Evolutionary conservation across 805 yeast genomes (phyloP), one percentile per base, ranked within the genome.

Genomic region (Myxozyma melibiosi): DNA sequence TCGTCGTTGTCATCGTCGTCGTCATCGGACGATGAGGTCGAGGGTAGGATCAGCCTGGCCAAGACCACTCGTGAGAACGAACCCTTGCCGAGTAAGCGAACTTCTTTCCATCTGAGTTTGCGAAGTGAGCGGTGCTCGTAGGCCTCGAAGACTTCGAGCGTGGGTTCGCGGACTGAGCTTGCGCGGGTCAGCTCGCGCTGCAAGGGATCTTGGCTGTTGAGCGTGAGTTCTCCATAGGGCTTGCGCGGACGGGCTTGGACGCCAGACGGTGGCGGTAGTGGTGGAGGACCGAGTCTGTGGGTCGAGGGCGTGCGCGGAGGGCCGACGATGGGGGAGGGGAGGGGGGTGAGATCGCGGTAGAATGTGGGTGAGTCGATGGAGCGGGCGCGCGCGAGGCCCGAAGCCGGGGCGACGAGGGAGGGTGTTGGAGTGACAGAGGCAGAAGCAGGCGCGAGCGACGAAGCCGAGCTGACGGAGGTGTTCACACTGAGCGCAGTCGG

Each of bases 21-120:
- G 20, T 52, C 55, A 37, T 38, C 56, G 3, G 41, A 42, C 14
- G 47, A 25, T 6, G 34, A 9, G 20, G 20, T 33, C 6, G 51
- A 28, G 27, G 43, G 57, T 31, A n/a, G 31, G 9, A 51, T 43
- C 18, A 38, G 39, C 7, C 62, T 51, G 3, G 76, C 78, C 35
- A 75, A 65, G 6, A 75, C 69, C 22, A 75, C 79, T 40, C 68
- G 65, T 30, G 71, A 65, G 57, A 75, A 75, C n/a, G 77, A 73
- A 4, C 78, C 78, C 25, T 72, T 66, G 3, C 78, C 78, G 2
- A 75, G 65, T 13, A 63, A 61, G 24, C 66, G 52, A 28, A 71
- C 48, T 33, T 70, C 67, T 18, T 68, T 63, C 73, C 74, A 73
- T 7, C 66, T 56, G 3, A 69, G 58, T 41, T 65, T 62, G 41